Evolutionary conservation across 2,329 filamentous ascomycete species (phyloP), one percentile per base, ranked within the genome.

Genomic region (Juglanconis oblonga): DNA sequence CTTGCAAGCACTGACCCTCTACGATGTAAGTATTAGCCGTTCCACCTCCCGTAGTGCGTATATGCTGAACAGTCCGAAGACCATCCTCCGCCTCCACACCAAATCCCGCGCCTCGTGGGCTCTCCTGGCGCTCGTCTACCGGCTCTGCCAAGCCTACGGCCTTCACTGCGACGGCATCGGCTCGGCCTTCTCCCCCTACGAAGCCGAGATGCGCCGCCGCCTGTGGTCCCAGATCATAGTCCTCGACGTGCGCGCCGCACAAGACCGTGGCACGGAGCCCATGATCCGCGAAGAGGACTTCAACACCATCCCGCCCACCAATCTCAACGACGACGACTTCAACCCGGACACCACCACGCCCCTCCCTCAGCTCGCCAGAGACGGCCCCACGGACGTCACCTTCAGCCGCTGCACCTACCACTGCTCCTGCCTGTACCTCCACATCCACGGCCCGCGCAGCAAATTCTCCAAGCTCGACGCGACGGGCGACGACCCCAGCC

Each of bases 151-250:
- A 49, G 75, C 73, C 1, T 67, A 76, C 17, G 69, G 71, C 40
- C 68, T 81, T 4, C 77, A 80, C 56, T 74, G 74, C 5, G 79
- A 81, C 62, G 73, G 75, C 3, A 69, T 71, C 42, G 72, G 71
- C 5, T 67, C 68, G 5, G 65, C 68, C 1, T 72, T 75, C 49
- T 65, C 72, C 0, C 77, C 81, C 0, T 88, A 83, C 63, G 80
- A 87, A 59, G 77, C 78, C 3, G 82, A 87, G 70, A 80, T 87
- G 72, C 79, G 85, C 24, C 79, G 86, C 8, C 78, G 86, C 3
- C 68, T 88, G 0, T 88, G 85, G 81, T 84, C 83, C 74, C 83
- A 87, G 64, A 78, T 88, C n/a, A 70, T 86, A 35, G 77, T 85
- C n/a, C 75, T 87, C 2, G 86, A 89, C 64, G 74, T 80, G 33